Evolutionary conservation across 129 eudicot species (phyloP).

Genomic region (Saussurea involucrata): DNA sequence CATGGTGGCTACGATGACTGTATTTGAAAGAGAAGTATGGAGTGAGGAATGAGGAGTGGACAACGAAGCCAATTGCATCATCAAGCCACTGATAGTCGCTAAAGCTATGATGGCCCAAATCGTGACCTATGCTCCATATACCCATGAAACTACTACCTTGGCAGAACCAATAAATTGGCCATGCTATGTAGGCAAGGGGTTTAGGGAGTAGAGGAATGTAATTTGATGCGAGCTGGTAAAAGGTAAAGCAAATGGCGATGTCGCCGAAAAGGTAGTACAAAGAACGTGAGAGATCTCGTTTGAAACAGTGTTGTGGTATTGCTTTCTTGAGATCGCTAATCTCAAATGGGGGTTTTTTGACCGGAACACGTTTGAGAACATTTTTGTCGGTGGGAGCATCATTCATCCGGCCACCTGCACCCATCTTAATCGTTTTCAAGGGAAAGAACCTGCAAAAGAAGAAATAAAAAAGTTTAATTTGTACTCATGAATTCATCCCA

Average conservation of each 20-base stretch:
- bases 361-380: constrained; percentile 13
- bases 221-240: constrained; percentile 15
- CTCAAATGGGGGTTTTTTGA: constrained; percentile 6
- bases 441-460: not conserved
- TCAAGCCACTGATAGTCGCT: constrained; percentile 12
- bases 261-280: constrained; percentile 18
- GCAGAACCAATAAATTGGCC: constrained; percentile 26
- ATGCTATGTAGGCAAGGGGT: constrained; percentile 18
- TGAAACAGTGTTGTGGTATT: constrained; percentile 21
- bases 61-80: constrained; percentile 9
- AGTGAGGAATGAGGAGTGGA: constrained; percentile 13
- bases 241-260: constrained; percentile 10
- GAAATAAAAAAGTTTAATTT: not conserved
- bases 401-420: constrained; percentile 8
- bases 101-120: constrained; percentile 14
- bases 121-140: constrained; percentile 28
- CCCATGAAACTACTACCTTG: constrained; percentile 31
- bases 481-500: not conserved
- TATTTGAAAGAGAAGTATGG: constrained; percentile 15
- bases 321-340: constrained; percentile 17
- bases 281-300: constrained; percentile 13
- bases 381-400: not conserved
- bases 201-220: constrained; percentile 18
- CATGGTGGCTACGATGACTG: constrained; percentile 34
- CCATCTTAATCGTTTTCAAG: not conserved